Percentiles rank a stretch among this genome's conserved stretches.
Evolutionary conservation across 169 alveolate species (phyloP).

Genomic region (Cryptosporidium bovis): DNA sequence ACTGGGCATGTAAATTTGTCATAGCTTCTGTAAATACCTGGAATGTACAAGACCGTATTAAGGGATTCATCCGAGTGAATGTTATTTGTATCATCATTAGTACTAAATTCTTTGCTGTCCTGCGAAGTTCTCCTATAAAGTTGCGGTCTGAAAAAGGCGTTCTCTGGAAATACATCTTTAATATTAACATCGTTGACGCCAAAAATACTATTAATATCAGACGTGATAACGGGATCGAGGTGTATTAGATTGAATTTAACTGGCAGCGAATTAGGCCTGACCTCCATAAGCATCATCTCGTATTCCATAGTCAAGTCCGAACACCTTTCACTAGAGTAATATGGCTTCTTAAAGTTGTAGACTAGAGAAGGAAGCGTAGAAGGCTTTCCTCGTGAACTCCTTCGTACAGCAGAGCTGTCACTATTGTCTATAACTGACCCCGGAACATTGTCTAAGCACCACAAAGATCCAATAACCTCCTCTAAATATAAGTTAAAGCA

Average conservation of each 20-base stretch:
- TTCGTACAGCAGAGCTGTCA: neutral
- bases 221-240: constrained; percentile 28
- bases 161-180: neutral
- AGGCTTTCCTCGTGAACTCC: no score
- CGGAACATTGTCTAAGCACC: constrained; percentile 69
- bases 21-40: constrained; percentile 60
- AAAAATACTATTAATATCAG: constrained; percentile 3
- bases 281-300: constrained; percentile 74
- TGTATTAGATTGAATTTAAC: constrained; percentile 1
- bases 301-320: constrained; percentile 62
- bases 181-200: neutral
- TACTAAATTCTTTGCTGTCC: neutral
- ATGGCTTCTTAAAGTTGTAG: constrained; percentile 22
- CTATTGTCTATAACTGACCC: constrained; percentile 22
- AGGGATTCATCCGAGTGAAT: neutral
- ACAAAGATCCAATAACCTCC: constrained; percentile 64
- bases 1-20: constrained; percentile 57
- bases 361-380: neutral
- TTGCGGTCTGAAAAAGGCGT: constrained; percentile 16
- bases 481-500: constrained; percentile 45
- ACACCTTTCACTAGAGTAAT: constrained; percentile 55
- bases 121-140: constrained; percentile 17
- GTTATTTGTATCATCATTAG: neutral
- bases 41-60: constrained; percentile 19
- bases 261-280: constrained; percentile 65